A percentile compares a stretch with the other conserved stretches of the same genome.
Evolutionary conservation across 345 rosid genomes (phyloP).

Genomic region (Psidium guajava): DNA sequence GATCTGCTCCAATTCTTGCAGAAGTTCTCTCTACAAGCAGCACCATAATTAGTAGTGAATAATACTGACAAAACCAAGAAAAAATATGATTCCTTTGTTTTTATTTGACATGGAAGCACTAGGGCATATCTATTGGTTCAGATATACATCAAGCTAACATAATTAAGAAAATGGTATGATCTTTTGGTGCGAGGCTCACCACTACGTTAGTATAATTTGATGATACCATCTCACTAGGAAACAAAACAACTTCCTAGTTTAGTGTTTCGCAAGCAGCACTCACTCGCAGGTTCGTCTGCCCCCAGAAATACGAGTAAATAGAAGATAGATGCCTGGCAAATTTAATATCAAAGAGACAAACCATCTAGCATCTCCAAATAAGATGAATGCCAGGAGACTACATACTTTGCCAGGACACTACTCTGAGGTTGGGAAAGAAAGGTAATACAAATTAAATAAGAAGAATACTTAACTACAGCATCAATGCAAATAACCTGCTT

Average conservation of each 20-base stretch:
- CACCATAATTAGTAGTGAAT: background rate
- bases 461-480: background rate
- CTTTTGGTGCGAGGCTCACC: background rate
- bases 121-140: background rate
- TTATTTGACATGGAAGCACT: background rate
- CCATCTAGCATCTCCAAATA: background rate
- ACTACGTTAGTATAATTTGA: background rate
- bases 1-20: constrained; percentile 74
- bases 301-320: background rate
- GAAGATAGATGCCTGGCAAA: background rate
- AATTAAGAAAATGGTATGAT: background rate
- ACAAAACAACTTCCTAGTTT: background rate
- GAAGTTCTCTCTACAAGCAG: constrained; percentile 62
- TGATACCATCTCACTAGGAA: background rate
- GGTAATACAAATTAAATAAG: background rate
- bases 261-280: background rate
- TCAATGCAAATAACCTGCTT: background rate
- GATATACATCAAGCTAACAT: background rate
- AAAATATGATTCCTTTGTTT: background rate
- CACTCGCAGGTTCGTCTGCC: background rate
- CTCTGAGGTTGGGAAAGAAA: background rate
- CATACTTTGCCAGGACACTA: background rate
- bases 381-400: background rate
- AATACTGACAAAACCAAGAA: background rate
- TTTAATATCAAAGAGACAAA: background rate